phyloP scores from a whole-genome alignment of 2,329 filamentous ascomycete genomes.

The Fusarium staphyleae region DNA sequence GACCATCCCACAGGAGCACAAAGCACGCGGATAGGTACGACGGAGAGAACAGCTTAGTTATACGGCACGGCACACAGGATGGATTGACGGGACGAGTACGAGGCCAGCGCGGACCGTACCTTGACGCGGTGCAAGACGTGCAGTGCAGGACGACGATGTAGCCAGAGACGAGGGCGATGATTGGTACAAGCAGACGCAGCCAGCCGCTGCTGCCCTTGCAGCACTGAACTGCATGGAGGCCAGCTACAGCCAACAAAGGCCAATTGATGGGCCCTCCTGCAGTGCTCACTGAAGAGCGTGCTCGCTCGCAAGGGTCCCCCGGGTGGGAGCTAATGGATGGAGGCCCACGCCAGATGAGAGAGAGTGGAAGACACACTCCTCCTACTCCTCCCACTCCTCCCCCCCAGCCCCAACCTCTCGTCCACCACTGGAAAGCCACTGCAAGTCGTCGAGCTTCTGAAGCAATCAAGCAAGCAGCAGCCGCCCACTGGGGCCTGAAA shows the following conservation, averaged over 20 bases:
- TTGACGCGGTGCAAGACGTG: conserved; percentile 19
- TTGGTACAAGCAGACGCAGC: conserved; percentile 39
- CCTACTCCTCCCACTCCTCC: no score
- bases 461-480: neutral
- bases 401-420: conserved; percentile 15
- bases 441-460: no score
- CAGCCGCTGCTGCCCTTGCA: conserved; percentile 41
- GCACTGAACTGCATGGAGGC: conserved; percentile 26
- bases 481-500: conserved; percentile 10
- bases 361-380: conserved; percentile 7
- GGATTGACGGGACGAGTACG: conserved; percentile 5
- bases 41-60: no score
- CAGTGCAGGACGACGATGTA: conserved; percentile 31
- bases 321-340: no score
- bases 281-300: neutral
- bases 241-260: conserved; percentile 16
- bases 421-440: conserved; percentile 1
- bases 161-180: conserved; percentile 25
- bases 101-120: conserved; percentile 9
- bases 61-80: no score
- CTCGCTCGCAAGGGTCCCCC: conserved; percentile 19
- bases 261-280: conserved; percentile 15
- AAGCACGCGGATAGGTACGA: conserved; percentile 28
- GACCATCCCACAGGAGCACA: conserved; percentile 19
- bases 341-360: conserved; percentile 1